phyloP scores from a whole-genome alignment of 345 rosid genomes.

The Noccaea caerulescens region DNA sequence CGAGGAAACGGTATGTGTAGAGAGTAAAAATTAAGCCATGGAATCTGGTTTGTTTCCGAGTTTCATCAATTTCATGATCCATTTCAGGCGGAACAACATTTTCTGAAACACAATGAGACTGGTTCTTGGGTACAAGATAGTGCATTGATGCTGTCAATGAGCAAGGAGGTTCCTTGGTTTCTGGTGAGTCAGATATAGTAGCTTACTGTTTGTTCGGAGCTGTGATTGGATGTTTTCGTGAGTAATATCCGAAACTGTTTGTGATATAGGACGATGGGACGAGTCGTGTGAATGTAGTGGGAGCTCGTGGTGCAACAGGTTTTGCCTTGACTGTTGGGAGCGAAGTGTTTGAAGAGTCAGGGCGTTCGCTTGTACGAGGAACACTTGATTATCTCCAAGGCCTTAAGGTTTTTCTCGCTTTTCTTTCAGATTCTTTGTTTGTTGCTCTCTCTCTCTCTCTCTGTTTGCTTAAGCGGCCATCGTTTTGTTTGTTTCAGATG shows the following conservation, averaged over 20 bases:
- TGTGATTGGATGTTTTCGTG: conserved; percentile 28
- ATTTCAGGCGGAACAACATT: conserved; percentile 87
- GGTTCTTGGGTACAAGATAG: conserved; percentile 99
- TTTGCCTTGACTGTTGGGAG: conserved; percentile 81
- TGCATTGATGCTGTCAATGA: conserved; percentile 85
- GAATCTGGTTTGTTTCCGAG: neutral
- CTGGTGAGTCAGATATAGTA: conserved; percentile 51
- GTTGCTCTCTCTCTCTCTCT: conserved; percentile 16
- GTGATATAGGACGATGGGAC: conserved; percentile 77
- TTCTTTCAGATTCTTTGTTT: neutral
- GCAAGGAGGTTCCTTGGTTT: conserved; percentile 98
- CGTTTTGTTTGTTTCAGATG: conserved; percentile 59
- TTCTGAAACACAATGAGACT: conserved; percentile 89
- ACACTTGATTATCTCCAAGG: conserved; percentile 94
- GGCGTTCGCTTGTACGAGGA: conserved; percentile 94
- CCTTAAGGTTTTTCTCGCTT: conserved; percentile 64
- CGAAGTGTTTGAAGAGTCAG: conserved; percentile 97
- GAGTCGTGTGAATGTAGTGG: conserved; percentile 68
- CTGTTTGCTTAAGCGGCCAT: conserved; percentile 31
- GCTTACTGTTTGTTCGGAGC: neutral
- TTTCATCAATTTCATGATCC: conserved; percentile 14
- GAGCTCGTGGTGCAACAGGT: conserved; percentile 88
- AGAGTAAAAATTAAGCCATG: neutral
- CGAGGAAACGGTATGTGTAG: conserved; percentile 69
- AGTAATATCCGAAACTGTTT: neutral